Evolutionary conservation across 768 basidiomycete genomes (phyloP), one percentile per base, ranked within the genome.

Genomic region (Trametes cingulata): DNA sequence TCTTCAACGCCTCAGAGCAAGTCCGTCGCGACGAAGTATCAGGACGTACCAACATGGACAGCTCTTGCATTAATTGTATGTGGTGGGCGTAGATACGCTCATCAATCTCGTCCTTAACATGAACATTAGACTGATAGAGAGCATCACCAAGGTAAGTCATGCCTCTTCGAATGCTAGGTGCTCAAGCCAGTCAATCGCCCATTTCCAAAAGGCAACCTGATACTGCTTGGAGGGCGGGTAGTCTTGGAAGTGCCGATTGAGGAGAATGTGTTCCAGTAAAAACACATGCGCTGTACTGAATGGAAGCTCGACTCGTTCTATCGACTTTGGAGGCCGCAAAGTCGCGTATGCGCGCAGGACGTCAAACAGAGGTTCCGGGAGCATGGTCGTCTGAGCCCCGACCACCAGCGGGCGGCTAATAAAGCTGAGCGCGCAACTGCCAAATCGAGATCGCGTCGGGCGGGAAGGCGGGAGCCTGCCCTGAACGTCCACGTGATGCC

Each of bases 121-220:
- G 47, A 37, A 46, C n/a, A 62, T 69, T 43, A 65, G 37, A 14
- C 0, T 27, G 29, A 4, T 24, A 22, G 14, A 4, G 1, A 40
- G 1, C 2, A 19, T 8, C 20, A 2, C 17, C 22, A 7, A 22
- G 19, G 58, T 46, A 19, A 17, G 5, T 73, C 79, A 65, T 78
- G 79, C 86, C 78, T 87, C 81, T n/a, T 75, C 72, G 19, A 59
- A 60, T 15, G 68, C 55, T 60, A 80, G 55, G 13, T 65, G 66
- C 71, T 91, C 90, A 37, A 92, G 74, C 37, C 76, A 69, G 20
- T 70, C 67, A 19, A 91, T 80, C 0, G 76, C 77, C 82, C 86
- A 87, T 72, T 91, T 92, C 89, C 89, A 92, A 68, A 91, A 93
- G 2, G 69, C 60, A 48, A 74, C 74, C 61, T 88, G 88, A 63